Evolutionary conservation across 2,329 filamentous ascomycete species (phyloP).

Genomic region (Alternaria ventricosa): DNA sequence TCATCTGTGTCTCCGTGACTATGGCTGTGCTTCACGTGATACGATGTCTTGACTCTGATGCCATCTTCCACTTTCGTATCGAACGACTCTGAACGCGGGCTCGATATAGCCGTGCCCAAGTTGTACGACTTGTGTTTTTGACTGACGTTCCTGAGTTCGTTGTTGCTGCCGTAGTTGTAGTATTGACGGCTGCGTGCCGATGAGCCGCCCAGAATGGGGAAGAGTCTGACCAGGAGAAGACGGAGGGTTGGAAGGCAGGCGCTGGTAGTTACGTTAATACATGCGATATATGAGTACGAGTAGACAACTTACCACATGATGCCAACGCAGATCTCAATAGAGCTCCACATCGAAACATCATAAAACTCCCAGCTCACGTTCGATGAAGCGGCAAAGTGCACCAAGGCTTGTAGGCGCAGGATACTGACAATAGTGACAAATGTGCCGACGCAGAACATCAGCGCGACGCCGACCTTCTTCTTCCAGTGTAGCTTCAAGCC

Average conservation of each 20-base stretch:
- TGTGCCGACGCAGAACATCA: slow-evolving; percentile 51
- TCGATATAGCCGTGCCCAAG: slow-evolving; percentile 6
- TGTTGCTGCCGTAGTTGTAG: slow-evolving; percentile 34
- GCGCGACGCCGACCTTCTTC: slow-evolving; percentile 48
- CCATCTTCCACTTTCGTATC: slow-evolving; percentile 15
- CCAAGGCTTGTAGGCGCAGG: slow-evolving; percentile 51
- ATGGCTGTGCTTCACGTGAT: slow-evolving; percentile 23
- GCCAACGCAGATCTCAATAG: slow-evolving; percentile 52
- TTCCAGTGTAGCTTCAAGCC: slow-evolving; percentile 44
- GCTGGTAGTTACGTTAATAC: slow-evolving; percentile 14
- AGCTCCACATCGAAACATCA: slow-evolving; percentile 51
- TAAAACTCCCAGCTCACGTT: slow-evolving; percentile 53
- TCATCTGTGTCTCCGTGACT: slow-evolving; percentile 23
- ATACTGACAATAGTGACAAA: slow-evolving; percentile 54
- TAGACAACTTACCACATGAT: slow-evolving; percentile 45
- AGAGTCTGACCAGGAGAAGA: slow-evolving; percentile 46
- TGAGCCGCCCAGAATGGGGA: slow-evolving; percentile 46
- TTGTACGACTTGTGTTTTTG: slow-evolving; percentile 14
- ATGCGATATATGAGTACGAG: neutral
- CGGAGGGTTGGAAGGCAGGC: slow-evolving; percentile 52
- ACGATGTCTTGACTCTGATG: slow-evolving; percentile 27
- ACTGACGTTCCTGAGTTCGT: slow-evolving; percentile 25
- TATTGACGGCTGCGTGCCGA: slow-evolving; percentile 34
- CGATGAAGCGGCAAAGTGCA: slow-evolving; percentile 51
- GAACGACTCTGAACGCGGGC: slow-evolving; percentile 1